Conservation (phyloP, 495 filamentous ascomycete genomes). For the Antarctomyces pellizariae region DNA sequence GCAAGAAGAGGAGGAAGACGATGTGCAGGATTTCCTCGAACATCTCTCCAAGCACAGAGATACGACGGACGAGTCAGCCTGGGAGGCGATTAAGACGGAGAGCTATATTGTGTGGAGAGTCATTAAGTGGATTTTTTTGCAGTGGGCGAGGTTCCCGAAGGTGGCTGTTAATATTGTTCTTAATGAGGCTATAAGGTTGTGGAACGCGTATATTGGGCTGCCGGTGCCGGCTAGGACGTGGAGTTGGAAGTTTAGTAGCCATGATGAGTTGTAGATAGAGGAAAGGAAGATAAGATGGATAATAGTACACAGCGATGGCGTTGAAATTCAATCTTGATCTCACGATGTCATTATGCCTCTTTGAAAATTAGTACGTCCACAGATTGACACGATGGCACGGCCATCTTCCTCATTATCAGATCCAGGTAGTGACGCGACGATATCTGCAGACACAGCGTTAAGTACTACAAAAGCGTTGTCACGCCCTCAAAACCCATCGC, state of each 20-base stretch:
- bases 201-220: constrained; percentile 58
- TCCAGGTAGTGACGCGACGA: too few species aligned
- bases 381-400: too few species aligned
- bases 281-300: too few species aligned
- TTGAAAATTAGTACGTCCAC: too few species aligned
- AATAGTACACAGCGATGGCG: too few species aligned
- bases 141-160: constrained; percentile 53
- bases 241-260: constrained; percentile 29
- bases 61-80: constrained; percentile 18
- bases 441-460: too few species aligned
- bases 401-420: too few species aligned
- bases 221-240: constrained; percentile 46
- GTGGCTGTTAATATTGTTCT: constrained; percentile 32
- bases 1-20: constrained; percentile 13
- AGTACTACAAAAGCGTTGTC: too few species aligned
- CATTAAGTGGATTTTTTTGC: constrained; percentile 36
- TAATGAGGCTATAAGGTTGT: constrained; percentile 36
- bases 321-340: too few species aligned
- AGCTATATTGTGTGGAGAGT: constrained; percentile 33
- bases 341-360: too few species aligned
- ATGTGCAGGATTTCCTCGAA: constrained; percentile 21
- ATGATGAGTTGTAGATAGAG: constrained; percentile 32
- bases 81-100: constrained; percentile 41
- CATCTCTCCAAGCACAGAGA: constrained; percentile 13
- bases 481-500: too few species aligned